Base-by-base conservation (phyloP, 202 grass and related monocot genomes). In the Dendrocalamus latiflorus region DNA sequence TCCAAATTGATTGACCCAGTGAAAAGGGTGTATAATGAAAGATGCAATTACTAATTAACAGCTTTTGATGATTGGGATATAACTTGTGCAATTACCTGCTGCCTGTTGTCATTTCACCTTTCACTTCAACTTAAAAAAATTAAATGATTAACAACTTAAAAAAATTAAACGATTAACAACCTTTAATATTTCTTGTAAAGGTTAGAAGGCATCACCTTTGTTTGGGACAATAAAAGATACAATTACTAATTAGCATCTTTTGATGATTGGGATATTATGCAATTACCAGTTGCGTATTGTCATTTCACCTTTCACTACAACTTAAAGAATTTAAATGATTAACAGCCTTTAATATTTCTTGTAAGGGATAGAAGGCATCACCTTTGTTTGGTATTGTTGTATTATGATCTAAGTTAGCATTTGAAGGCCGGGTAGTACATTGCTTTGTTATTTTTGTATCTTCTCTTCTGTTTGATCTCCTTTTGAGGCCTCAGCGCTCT, bases 331-430 rank as follows among this genome's bases (percentile, higher is more conserved):
- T 10, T 53, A 54, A 68, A 51, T 53, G 42, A 51, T 70, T 39
- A 48, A 74, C 26, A 33, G 14, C 15, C 44, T 71, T 30, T 34
- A n/a, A 54, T 37, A 21, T 64, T 74, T 21, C 6, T 50, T 50
- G 28, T 49, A 11, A 49, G 33, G 15, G 5, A 26, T 26, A 72
- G 34, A 17, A 65, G 25, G 51, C 21, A 68, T 82, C 45, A 13
- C 34, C 3, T 70, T 80, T 71, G 57, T 30, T 77, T 86, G 48
- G 21, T 30, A 22, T 44, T 75, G 21, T 56, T 79, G 56, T 43
- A 75, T 67, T 76, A 71, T 72, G 45, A 72, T 70, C 20, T 80
- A 42, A 65, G 25, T 20, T 43, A 55, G n/a, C 6, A n/a, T 64
- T 34, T 64, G 18, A n/a, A 76, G 14, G 50, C 7, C 7, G 10